Conservation (phyloP, 495 filamentous ascomycete species). For the Podospora comata region DNA sequence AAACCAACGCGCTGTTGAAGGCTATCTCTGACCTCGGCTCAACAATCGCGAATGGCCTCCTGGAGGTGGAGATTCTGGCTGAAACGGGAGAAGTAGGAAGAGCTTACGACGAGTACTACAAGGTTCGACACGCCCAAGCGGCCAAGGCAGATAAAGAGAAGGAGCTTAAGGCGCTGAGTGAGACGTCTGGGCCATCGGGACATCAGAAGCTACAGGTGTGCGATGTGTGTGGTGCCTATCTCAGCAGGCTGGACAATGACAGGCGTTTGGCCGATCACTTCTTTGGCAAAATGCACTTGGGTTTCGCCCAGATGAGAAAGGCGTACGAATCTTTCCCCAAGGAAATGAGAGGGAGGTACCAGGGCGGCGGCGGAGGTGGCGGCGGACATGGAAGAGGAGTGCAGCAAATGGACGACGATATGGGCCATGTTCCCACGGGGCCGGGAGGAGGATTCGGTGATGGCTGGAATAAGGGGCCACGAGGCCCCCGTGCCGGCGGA, state of each 20-base stretch:
- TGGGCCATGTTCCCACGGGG: conserved; percentile 37
- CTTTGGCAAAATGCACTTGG: conserved; percentile 98
- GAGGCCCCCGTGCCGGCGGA: conserved; percentile 40
- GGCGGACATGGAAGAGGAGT: conserved; percentile 42
- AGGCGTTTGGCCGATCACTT: conserved; percentile 93
- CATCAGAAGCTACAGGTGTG: conserved; percentile 98
- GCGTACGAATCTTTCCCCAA: conserved; percentile 80
- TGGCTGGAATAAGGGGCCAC: conserved; percentile 46
- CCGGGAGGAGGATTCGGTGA: conserved; percentile 57
- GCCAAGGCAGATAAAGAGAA: conserved; percentile 81
- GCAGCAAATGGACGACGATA: conserved; percentile 39
- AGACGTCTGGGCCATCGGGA: conserved; percentile 85
- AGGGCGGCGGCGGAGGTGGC: conserved; percentile 54
- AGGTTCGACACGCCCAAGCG: conserved; percentile 72
- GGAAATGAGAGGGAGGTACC: conserved; percentile 59
- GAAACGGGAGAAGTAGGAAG: conserved; percentile 75
- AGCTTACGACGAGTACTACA: conserved; percentile 82
- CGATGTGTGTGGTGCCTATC: conserved; percentile 91
- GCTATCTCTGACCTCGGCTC: conserved; percentile 76
- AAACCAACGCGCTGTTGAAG: conserved; percentile 92
- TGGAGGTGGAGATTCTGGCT: conserved; percentile 82
- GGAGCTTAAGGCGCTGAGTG: conserved; percentile 85
- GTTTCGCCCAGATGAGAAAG: conserved; percentile 96
- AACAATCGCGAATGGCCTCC: conserved; percentile 75
- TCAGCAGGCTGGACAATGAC: conserved; percentile 89